Conservation (phyloP, 768 basidiomycete genomes). For the Podaxis sp. region DNA sequence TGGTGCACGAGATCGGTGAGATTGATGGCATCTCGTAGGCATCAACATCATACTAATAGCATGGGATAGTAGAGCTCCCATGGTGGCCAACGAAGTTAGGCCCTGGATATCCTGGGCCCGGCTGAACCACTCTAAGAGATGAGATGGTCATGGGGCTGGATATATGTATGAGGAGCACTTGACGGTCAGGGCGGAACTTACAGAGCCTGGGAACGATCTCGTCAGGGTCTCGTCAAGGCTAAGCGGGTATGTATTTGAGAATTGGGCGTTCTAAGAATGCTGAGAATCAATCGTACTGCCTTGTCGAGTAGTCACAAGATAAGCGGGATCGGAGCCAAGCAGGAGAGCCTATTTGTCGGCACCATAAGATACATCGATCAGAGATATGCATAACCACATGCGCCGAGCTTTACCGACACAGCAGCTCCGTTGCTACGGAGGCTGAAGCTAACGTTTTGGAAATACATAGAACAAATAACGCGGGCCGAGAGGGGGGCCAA, state of each 20-base stretch:
- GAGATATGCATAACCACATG: constrained; percentile 62
- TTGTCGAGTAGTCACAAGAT: constrained; percentile 11
- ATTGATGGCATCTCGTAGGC: background rate
- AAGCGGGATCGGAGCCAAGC: constrained; percentile 17
- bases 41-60: too few relatives aligned
- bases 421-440: constrained; percentile 34
- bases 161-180: too few relatives aligned
- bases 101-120: too few relatives aligned
- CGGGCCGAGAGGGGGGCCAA: constrained; percentile 50
- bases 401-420: constrained; percentile 49
- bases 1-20: background rate
- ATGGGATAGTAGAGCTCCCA: too few relatives aligned
- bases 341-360: constrained; percentile 14
- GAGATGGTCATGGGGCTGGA: background rate
- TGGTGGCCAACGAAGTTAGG: too few relatives aligned
- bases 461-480: constrained; percentile 57
- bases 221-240: constrained; percentile 27
- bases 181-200: constrained; percentile 28
- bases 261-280: constrained; percentile 26
- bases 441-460: constrained; percentile 22
- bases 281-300: background rate
- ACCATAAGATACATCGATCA: constrained; percentile 43
- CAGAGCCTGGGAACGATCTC: constrained; percentile 26
- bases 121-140: background rate
- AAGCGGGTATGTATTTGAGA: constrained; percentile 21